These are phyloP conservation scores for Rubia balearica DNA, from an alignment of 305 asterid genomes.

Conservation along the genomic window DNA sequence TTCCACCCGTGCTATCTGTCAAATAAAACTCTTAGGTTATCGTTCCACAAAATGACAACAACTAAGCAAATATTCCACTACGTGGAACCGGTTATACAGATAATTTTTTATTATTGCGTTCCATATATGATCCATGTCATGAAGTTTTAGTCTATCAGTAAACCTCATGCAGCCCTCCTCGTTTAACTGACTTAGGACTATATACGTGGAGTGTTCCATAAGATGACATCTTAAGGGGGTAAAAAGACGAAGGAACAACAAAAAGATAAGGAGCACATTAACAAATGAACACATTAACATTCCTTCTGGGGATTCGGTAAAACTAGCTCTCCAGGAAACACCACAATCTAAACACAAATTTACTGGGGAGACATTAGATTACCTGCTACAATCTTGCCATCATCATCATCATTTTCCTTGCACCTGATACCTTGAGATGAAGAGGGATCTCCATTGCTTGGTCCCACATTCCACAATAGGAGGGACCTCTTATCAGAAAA, in stretches of 20 bases:
- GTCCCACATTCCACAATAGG: slow-evolving; percentile 40
- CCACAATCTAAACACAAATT: slow-evolving; percentile 15
- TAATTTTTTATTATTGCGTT: too few species aligned
- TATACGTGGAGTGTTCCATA: background rate
- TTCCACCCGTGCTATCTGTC: slow-evolving; percentile 25
- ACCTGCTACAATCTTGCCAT: slow-evolving; percentile 23
- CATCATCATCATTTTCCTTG: slow-evolving; percentile 24
- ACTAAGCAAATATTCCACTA: background rate
- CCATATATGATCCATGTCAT: background rate
- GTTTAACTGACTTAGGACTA: background rate
- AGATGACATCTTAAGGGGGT: background rate
- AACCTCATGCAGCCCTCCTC: background rate
- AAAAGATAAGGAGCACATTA: background rate
- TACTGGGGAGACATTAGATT: slow-evolving; percentile 18
- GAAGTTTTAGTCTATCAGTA: background rate
- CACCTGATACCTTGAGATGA: slow-evolving; percentile 29
- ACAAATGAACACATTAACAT: background rate
- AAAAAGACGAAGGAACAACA: background rate
- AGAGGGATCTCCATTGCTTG: slow-evolving; percentile 22
- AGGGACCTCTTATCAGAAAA: slow-evolving; percentile 31
- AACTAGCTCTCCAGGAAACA: slow-evolving; percentile 12
- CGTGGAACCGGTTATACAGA: too few species aligned
- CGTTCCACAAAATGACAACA: background rate
- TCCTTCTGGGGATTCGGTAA: slow-evolving; percentile 11
- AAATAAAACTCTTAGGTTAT: slow-evolving; percentile 20